Base-by-base conservation (phyloP, 2,329 filamentous ascomycete genomes). In the Calonectria pauciramosa region DNA sequence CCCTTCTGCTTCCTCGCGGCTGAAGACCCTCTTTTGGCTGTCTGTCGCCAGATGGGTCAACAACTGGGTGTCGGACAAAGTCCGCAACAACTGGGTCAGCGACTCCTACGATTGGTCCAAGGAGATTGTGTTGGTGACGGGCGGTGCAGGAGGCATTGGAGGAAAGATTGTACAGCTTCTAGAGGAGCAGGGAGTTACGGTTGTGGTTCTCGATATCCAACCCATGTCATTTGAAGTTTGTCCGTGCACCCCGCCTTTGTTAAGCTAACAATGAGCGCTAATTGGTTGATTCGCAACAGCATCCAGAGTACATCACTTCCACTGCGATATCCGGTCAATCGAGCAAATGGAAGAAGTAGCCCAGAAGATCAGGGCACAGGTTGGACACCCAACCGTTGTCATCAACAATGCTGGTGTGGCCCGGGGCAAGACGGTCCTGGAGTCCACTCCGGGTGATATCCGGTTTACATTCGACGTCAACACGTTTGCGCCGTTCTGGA, bases 121-220 rank as follows among this genome's bases (percentile, higher is more conserved):
- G 67, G 94, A 96, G 85, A 88, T 96, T 66, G 92, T 94, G 3
- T 86, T 96, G 54, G 89, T 96, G 26, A 96, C 94, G 0, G 94
- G 95, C 10, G 94, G 94, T 10, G 92, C 93, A 52, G 91, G 91
- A 71, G 94, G 94, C 0, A 95, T 96, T 80, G 94, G 94, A 18
- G 91, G 89, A 26, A 86, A 89, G 47, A 88, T 95, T 4, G 93
- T 94, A 18, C 88, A 89, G 76, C 83, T 93, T 68, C 87, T 97
- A n/a, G 92, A 91, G 0, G 90, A 92, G 82, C 87, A 86, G 74
- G 91, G 90, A 1, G 87, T 94, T 78, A 94, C 91, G 77, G 93
- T 96, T 41, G 93, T 93, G 0, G 92, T 96, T 2, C 83, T 96
- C 44, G 94, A 96, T 84, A 88, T 95, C 41, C 91, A 93, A 79